Percentiles rank a stretch among this genome's conserved stretches.
Evolutionary conservation across 2,329 filamentous ascomycete genomes (phyloP).

Genomic region (Alternaria sp.): DNA sequence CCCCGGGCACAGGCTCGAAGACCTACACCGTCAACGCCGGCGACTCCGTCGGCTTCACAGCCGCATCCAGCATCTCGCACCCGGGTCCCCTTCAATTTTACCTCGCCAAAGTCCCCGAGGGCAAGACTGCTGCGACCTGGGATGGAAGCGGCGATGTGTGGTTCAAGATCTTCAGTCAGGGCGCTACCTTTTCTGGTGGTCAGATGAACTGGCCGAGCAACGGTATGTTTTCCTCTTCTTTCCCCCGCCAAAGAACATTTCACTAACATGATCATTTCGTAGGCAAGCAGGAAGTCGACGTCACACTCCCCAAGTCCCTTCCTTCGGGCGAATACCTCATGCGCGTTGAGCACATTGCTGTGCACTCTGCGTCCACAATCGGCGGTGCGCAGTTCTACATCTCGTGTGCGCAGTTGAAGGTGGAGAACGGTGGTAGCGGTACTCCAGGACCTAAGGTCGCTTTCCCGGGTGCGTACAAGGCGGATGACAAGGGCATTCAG

Average conservation of each 20-base stretch:
- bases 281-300: slow-evolving; percentile 31
- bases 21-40: slow-evolving; percentile 38
- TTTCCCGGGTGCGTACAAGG: slow-evolving; percentile 50
- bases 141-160: slow-evolving; percentile 45
- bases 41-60: slow-evolving; percentile 41
- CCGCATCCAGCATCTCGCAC: slow-evolving; percentile 40
- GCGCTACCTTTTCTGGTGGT: slow-evolving; percentile 23
- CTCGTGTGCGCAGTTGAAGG: slow-evolving; percentile 54
- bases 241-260: not conserved
- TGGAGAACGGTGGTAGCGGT: slow-evolving; percentile 47
- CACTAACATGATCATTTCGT: not conserved
- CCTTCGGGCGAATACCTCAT: slow-evolving; percentile 56
- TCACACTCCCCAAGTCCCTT: slow-evolving; percentile 49
- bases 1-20: slow-evolving; percentile 22
- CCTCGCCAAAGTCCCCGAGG: slow-evolving; percentile 46
- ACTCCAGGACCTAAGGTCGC: slow-evolving; percentile 44
- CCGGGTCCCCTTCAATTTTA: slow-evolving; percentile 48
- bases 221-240: slow-evolving; percentile 13
- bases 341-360: slow-evolving; percentile 56
- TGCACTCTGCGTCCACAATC: slow-evolving; percentile 47
- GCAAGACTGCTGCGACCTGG: slow-evolving; percentile 35
- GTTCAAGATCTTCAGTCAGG: slow-evolving; percentile 46
- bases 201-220: slow-evolving; percentile 35
- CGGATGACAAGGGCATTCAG: slow-evolving; percentile 31
- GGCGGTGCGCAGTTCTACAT: slow-evolving; percentile 54